Evolutionary conservation across 192 early-diverging fungal genomes (phyloP).

Genomic region (Mortierella claussenii): DNA sequence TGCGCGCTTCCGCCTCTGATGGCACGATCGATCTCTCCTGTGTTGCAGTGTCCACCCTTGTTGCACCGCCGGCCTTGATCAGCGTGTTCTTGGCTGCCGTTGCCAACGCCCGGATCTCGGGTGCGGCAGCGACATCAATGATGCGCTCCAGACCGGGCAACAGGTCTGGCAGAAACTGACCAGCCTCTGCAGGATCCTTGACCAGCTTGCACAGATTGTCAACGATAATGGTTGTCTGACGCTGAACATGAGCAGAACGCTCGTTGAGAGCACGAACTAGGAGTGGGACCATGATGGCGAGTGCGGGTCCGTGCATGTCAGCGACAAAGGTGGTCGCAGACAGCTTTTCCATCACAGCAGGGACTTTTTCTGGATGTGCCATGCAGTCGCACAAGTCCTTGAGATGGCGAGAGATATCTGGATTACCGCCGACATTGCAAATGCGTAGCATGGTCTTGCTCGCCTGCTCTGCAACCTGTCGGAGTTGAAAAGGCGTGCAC

Average conservation of each 20-base stretch:
- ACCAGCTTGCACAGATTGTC: conserved; percentile 90
- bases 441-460: conserved; percentile 72
- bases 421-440: conserved; percentile 78
- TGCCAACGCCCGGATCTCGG: conserved; percentile 78
- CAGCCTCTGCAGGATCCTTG: conserved; percentile 81
- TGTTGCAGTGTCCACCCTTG: conserved; percentile 22
- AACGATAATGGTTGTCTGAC: conserved; percentile 81
- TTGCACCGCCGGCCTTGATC: conserved; percentile 70
- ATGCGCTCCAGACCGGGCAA: conserved; percentile 80
- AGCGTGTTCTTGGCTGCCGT: conserved; percentile 71
- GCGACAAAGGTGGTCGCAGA: conserved; percentile 83
- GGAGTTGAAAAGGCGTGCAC: no score
- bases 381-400: conserved; percentile 79
- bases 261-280: conserved; percentile 74
- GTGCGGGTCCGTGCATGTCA: conserved; percentile 78
- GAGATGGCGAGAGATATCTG: conserved; percentile 76
- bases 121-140: conserved; percentile 75
- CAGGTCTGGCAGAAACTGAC: conserved; percentile 79
- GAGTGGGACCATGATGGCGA: conserved; percentile 85
- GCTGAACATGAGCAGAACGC: conserved; percentile 70
- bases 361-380: conserved; percentile 81
- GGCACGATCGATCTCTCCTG: conserved; percentile 31
- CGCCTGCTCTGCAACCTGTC: conserved; percentile 57
- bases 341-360: conserved; percentile 77
- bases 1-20: conserved; percentile 52